Percentiles rank a stretch among this genome's conserved stretches.
Evolutionary conservation across 2,329 filamentous ascomycete genomes (phyloP).

Genomic region (Ophiosphaerella korrae): DNA sequence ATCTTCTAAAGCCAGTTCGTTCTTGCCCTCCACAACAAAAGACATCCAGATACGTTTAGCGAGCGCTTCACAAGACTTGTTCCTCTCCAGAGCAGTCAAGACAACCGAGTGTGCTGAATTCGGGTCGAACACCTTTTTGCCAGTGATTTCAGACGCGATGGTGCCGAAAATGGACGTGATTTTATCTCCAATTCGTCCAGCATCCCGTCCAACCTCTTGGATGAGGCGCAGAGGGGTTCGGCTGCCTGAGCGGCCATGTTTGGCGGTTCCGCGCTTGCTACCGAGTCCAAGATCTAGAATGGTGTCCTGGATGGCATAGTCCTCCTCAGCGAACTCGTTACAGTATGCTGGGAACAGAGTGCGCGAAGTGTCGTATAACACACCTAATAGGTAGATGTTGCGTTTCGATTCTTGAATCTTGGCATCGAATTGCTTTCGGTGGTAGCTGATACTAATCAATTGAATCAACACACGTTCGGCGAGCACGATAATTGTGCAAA

Average conservation of each 20-base stretch:
- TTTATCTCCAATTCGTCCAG: slow-evolving; percentile 85
- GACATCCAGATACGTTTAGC: slow-evolving; percentile 98
- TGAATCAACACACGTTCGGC: slow-evolving; percentile 81
- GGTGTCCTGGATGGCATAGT: slow-evolving; percentile 84
- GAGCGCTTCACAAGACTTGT: slow-evolving; percentile 82
- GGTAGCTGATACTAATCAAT: slow-evolving; percentile 83
- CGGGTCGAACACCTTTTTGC: slow-evolving; percentile 92
- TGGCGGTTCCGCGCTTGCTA: slow-evolving; percentile 56
- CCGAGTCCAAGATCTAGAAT: slow-evolving; percentile 64
- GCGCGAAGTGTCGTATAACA: slow-evolving; percentile 89
- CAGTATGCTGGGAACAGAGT: slow-evolving; percentile 92
- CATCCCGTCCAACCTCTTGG: slow-evolving; percentile 66
- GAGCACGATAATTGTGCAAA: slow-evolving; percentile 72
- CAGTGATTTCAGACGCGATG: slow-evolving; percentile 91
- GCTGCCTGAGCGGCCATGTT: slow-evolving; percentile 62
- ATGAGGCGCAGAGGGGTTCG: slow-evolving; percentile 81
- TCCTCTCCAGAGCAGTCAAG: slow-evolving; percentile 84
- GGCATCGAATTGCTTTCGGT: slow-evolving; percentile 80
- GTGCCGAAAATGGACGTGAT: slow-evolving; percentile 92
- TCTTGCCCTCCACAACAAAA: slow-evolving; percentile 87
- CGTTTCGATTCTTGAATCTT: slow-evolving; percentile 89
- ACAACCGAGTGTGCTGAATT: slow-evolving; percentile 90
- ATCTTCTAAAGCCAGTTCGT: slow-evolving; percentile 79
- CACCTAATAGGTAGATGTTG: slow-evolving; percentile 77
- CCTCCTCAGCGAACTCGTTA: slow-evolving; percentile 86